Base-by-base conservation (phyloP, 805 yeast genomes). In the Candida berthetii region DNA sequence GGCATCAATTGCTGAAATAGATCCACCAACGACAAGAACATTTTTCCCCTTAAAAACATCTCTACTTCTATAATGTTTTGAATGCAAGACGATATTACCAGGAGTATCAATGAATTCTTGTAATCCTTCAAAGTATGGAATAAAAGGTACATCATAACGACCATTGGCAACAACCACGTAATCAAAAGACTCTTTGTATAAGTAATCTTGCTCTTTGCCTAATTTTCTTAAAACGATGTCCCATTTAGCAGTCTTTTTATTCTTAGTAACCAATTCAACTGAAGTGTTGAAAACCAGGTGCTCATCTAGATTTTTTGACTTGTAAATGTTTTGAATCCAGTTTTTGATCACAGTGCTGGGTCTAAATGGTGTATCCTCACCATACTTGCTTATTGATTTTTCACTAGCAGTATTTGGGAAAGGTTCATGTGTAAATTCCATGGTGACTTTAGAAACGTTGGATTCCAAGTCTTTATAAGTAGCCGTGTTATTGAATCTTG, bases 121-220 rank as follows among this genome's bases (percentile, higher is more conserved):
- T 15, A 81, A 51, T 0, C 85, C 85, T 8, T 55, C 52, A 31
- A 68, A 62, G 9, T 64, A 54, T 1, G 89, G 87, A 34, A 73
- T 54, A 42, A 54, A 64, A 2, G 89, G 88, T 10, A 72, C 61
- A 29, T 77, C 65, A 54, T 69, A 78, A 50, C 74, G 77, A 6
- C 89, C 89, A 7, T 71, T 58, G 3, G 84, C 78, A 11, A 79
- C 58, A 4, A 76, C 68, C 5, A 82, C 68, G 7, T 73, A 79
- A 54, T 81, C 86, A 47, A 68, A 77, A 22, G 51, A 48, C 46
- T 72, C 72, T 39, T 67, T 68, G 73, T 74, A 72, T 43, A 53
- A 52, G 11, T 43, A 25, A n/a, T 47, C 50, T n/a, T n/a, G 9
- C 29, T 27, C 13, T 9, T 10, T 13, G 13, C 39, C 39, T 27